Evolutionary conservation across 768 basidiomycete species (phyloP), one percentile per base, ranked within the genome.

Genomic region (Leccinellum luteum): DNA sequence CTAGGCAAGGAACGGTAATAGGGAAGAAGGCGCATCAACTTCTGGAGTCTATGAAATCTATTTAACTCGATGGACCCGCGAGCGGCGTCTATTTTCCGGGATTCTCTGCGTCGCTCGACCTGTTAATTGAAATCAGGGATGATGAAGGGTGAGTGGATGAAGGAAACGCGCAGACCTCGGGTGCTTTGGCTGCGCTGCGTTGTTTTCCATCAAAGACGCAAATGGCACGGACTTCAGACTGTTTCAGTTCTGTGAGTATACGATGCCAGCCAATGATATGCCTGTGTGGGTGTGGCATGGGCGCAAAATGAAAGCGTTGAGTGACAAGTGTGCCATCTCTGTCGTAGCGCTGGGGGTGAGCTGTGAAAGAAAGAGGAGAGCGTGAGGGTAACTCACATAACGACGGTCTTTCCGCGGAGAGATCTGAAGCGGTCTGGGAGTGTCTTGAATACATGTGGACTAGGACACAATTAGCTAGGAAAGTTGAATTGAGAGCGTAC

Each of bases 301-400:
- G 85, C 0, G 85, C 80, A 70, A 86, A 94, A 66, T 92, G 89
- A 47, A 92, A 78, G 23, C 91, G 83, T 66, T 91, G 90, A 0
- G 91, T 94, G 66, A 94, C 80, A 56, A 94, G 85, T 7, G 91
- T 94, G 48, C 86, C 92, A 78, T 94, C 92, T 45, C 92, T 93
- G 64, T 52, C 21, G 54, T n/a, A 23, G 12, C 28, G 17, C 49
- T 41, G 2, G 48, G n/a, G 45, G 28, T 60, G 19, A 56, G 48
- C 5, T 32, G 17, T 3, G n/a, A 23, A n/a, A n/a, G n/a, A n/a
- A n/a, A n/a, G 9, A 17, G 10, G 3, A 21, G 13, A 19, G 28
- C 3, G 9, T 14, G 41, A 25, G 19, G 28, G 5, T 27, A 35
- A n/a, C 83, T 71, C 72, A 92, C 91, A 94, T 83, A 52, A 87